Evolutionary conservation across 495 filamentous ascomycete species (phyloP), one percentile per base, ranked within the genome.

Genomic region (Glonium stellatum): DNA sequence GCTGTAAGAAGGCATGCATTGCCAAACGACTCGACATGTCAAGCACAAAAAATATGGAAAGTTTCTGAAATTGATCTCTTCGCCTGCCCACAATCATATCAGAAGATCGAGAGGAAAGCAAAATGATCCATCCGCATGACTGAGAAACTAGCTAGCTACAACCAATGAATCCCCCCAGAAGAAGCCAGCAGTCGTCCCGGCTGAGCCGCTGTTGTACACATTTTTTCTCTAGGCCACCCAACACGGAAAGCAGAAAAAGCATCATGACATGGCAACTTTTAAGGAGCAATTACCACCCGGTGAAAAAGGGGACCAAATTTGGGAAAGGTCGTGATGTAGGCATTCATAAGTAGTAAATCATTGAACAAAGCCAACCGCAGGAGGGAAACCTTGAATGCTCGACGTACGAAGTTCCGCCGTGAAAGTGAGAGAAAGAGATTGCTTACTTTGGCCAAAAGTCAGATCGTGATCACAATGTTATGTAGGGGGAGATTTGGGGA

Each of bases 231-330:
- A 58, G 54, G 42, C 59, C 60, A 59, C 53, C 37, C 55, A 51
- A 63, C 55, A 23, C 54, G 48, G 57, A 49, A 55, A 54, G 44
- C 53, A 54, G 36, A 37, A 58, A 55, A 31, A 54, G 53, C 21
- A 51, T 61, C 49, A 53, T 63, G 52, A 61, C 57, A 63, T 58
- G 35, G 65, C 57, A 67, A 67, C 65, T 67, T 67, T 67, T 67
- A 41, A 47, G 52, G 48, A 51, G 48, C 48, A 51, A 23, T 50
- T 57, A 61, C 61, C 61, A 48, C 65, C 65, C 65, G 55, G 57
- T 55, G 57, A 27, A 39, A 54, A 51, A 41, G 18, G 37, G 54
- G 63, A 53, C 64, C 54, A 31, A 56, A 46, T 60, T 41, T 22
- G 49, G 34, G 49, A 49, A 66, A 52, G 51, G 61, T 67, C 65